A percentile compares a stretch with the other conserved stretches of the same genome.
Evolutionary conservation across 257 asterid genomes (phyloP).

Genomic region (Jacaranda copaia): DNA sequence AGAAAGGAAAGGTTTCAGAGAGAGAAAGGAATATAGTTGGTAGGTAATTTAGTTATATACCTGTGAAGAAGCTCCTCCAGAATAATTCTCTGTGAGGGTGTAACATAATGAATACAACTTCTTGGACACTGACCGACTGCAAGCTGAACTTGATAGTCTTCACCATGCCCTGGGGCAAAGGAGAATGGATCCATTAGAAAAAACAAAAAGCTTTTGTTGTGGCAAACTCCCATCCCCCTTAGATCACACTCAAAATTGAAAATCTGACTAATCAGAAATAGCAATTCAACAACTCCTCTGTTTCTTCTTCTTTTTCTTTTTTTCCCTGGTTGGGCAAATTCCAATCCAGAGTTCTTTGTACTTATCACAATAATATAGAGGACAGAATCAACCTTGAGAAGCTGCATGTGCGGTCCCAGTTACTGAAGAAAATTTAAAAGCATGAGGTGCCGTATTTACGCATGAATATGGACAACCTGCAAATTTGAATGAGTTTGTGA

Average conservation of each 20-base stretch:
- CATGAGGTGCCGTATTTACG: slow-evolving; percentile 80
- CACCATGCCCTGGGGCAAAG: slow-evolving; percentile 58
- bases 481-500: slow-evolving; percentile 3
- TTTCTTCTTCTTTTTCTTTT: not conserved
- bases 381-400: slow-evolving; percentile 68
- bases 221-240: no score
- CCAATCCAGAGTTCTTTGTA: not conserved
- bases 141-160: slow-evolving; percentile 65
- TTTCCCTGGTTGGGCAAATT: not conserved
- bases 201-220: not conserved
- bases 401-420: slow-evolving; percentile 76
- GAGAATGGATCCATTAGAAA: not conserved
- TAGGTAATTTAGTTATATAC: slow-evolving; percentile 34
- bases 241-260: not conserved
- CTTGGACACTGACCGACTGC: slow-evolving; percentile 94
- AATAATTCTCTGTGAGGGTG: slow-evolving; percentile 86
- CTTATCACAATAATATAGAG: slow-evolving; percentile 15
- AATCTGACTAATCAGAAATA: not conserved
- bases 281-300: not conserved
- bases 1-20: not conserved
- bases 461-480: slow-evolving; percentile 95
- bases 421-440: slow-evolving; percentile 69
- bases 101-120: slow-evolving; percentile 84
- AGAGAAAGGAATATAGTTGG: not conserved
- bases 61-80: slow-evolving; percentile 88